These are phyloP conservation scores for Arthrobotrys entomopaga DNA, from an alignment of 2,329 filamentous ascomycete species.

Conservation along the genomic window DNA sequence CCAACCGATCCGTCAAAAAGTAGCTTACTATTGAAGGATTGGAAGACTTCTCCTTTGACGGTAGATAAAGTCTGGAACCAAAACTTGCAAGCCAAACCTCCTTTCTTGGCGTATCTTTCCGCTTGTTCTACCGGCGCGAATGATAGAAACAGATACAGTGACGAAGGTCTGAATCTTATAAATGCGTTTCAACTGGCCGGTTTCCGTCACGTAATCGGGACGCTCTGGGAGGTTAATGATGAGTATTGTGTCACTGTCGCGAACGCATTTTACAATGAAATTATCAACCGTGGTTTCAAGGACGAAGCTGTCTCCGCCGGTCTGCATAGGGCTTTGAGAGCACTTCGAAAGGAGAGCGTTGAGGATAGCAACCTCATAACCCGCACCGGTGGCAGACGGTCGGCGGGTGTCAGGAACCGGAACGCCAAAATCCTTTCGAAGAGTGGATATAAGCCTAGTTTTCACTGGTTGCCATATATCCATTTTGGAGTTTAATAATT, in stretches of 20 bases:
- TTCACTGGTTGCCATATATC: constrained; percentile 8
- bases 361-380: background rate
- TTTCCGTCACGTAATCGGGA: constrained; percentile 60
- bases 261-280: constrained; percentile 31
- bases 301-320: constrained; percentile 6
- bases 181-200: constrained; percentile 18
- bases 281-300: background rate
- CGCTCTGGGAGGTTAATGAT: constrained; percentile 62
- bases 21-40: constrained; percentile 58
- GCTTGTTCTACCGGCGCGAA: constrained; percentile 32
- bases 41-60: constrained; percentile 9
- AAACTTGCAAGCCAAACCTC: constrained; percentile 17
- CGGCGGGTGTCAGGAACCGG: background rate
- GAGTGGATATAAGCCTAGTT: background rate
- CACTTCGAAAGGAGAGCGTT: background rate
- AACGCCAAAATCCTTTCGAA: background rate
- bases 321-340: constrained; percentile 11
- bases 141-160: background rate
- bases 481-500: constrained; percentile 16
- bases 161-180: constrained; percentile 25
- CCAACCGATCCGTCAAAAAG: constrained; percentile 60
- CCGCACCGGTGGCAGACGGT: too few species aligned
- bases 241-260: constrained; percentile 54
- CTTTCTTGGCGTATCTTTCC: constrained; percentile 28
- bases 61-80: constrained; percentile 1